Base-by-base conservation (phyloP, 1,284 basidiomycete genomes). In the Heimioporus retisporus region DNA sequence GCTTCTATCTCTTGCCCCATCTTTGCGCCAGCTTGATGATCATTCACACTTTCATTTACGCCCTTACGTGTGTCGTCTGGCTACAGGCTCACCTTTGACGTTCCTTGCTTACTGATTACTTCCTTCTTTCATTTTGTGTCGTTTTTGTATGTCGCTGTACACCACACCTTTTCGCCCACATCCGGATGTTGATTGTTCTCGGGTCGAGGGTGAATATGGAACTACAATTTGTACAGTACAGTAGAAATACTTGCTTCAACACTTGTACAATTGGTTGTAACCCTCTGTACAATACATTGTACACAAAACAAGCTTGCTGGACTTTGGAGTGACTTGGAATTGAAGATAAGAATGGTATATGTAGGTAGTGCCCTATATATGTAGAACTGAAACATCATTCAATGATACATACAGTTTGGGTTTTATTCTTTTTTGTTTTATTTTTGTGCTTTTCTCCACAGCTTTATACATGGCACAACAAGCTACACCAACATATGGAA, bases 211-310 rank as follows among this genome's bases (percentile, higher is more conserved):
- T 56, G 56, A 48, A 35, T 51, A 51, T 0, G 60, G 59, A 74
- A 61, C 55, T 66, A 61, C 72, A 71, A 64, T 64, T 65, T 59
- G 35, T 67, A 69, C 0, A 56, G 73, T 74, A 77, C 60, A 59
- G 31, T 60, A 60, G 56, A 60, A 56, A 60, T 59, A 63, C 10
- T 53, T 53, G 40, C 46, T 55, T 25, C 51, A n/a, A 59, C 67
- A 69, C 31, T 60, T 76, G 68, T 74, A 76, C 69, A 55, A 67
- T 60, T 62, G 42, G 55, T 67, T 73, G 74, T 73, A 68, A 64
- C 28, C 50, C 55, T 55, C 61, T 74, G 68, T 77, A 69, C 40
- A 59, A 57, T 57, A 77, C 7, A 51, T 14, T 72, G 64, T 73
- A 69, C 19, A 66, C 73, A 65, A 66, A 71, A 51, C 42, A 56